These are phyloP conservation scores for Apiotrichum sp. DNA, from an alignment of 1,284 basidiomycete species.

Conservation along the genomic window DNA sequence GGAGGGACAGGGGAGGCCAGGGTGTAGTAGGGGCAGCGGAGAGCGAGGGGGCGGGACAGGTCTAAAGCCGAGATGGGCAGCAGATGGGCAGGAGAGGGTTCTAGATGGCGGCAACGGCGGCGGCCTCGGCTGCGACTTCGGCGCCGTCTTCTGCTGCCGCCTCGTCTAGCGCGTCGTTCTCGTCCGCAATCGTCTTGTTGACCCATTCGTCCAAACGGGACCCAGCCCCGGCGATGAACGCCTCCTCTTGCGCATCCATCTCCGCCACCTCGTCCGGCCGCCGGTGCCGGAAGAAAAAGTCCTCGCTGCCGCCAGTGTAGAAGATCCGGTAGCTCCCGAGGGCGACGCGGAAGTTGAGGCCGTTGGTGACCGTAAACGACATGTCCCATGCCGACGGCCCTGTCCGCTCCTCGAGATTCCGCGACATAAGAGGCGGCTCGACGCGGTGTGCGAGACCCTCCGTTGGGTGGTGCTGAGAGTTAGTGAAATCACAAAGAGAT, in stretches of 20 bases:
- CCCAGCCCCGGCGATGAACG: slow-evolving; percentile 12
- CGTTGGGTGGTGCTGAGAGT: slow-evolving; percentile 45
- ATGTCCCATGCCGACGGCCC: background rate
- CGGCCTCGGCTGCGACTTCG: background rate
- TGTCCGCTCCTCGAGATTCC: slow-evolving; percentile 43
- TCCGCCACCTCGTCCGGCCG: slow-evolving; percentile 1
- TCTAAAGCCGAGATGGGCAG: too few species aligned
- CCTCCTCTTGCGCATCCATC: slow-evolving; percentile 15
- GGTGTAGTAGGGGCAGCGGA: too few species aligned
- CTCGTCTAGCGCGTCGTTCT: slow-evolving; percentile 1
- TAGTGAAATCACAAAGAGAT: background rate
- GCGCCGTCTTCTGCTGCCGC: background rate
- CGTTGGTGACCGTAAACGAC: slow-evolving; percentile 34
- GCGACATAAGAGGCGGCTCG: slow-evolving; percentile 65
- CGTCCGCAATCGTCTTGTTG: slow-evolving; percentile 23
- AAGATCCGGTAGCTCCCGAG: slow-evolving; percentile 64
- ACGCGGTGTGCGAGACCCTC: slow-evolving; percentile 53
- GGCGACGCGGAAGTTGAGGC: slow-evolving; percentile 55
- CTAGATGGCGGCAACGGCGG: background rate
- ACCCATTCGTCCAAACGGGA: slow-evolving; percentile 25
- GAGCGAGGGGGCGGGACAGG: too few species aligned
- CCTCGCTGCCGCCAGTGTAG: slow-evolving; percentile 56
- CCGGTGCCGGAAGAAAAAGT: slow-evolving; percentile 37
- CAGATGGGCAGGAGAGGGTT: too few species aligned
- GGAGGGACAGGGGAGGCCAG: too few species aligned